Conservation (phyloP, 2,329 filamentous ascomycete genomes). For the Hortaea werneckii region DNA sequence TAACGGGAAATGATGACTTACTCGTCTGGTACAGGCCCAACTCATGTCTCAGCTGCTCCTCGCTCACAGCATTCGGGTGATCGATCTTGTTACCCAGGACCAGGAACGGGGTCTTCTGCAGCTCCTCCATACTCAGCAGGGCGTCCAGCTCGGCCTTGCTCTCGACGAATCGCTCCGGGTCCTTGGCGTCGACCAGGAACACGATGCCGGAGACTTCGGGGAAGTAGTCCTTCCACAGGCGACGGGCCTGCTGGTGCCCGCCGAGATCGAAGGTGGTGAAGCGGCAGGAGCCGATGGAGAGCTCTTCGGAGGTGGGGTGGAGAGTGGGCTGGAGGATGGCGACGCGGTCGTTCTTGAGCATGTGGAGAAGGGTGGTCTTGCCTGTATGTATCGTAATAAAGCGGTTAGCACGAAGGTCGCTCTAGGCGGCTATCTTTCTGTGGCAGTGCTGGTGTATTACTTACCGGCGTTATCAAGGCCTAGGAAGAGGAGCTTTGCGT, state of each 20-base stretch:
- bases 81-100: constrained; percentile 99
- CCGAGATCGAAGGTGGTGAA: constrained; percentile 93
- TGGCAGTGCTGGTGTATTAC: background rate
- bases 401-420: too few species aligned
- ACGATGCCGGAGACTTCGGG: constrained; percentile 93
- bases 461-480: constrained; percentile 81
- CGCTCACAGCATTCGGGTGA: constrained; percentile 86
- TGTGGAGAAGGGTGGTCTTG: constrained; percentile 56
- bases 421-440: too few species aligned
- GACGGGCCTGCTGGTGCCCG: constrained; percentile 87
- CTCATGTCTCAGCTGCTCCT: constrained; percentile 88
- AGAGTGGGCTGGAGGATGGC: constrained; percentile 83
- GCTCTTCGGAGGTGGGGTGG: constrained; percentile 86
- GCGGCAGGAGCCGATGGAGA: constrained; percentile 67
- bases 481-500: constrained; percentile 88
- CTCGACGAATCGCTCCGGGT: constrained; percentile 87
- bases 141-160: constrained; percentile 92
- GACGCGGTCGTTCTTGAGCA: constrained; percentile 95
- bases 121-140: constrained; percentile 91
- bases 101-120: constrained; percentile 89
- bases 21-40: constrained; percentile 93
- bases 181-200: constrained; percentile 95
- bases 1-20: constrained; percentile 6
- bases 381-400: background rate
- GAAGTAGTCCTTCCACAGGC: constrained; percentile 95